A percentile compares a stretch with the other conserved stretches of the same genome.
phyloP scores from a whole-genome alignment of 106 monocot genomes.

The Allium sativum region DNA sequence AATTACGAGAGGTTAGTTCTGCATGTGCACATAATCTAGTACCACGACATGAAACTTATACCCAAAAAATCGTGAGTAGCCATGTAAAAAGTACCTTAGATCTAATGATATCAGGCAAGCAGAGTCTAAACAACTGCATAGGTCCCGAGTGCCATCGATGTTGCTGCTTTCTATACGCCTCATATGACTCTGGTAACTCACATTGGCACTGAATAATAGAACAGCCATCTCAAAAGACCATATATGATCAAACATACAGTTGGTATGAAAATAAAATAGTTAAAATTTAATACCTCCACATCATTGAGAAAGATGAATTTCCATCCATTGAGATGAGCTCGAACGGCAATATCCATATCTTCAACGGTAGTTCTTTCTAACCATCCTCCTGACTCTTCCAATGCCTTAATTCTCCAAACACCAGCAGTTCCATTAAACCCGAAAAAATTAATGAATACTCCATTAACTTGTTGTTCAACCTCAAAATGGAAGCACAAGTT shows the following conservation, averaged over 20 bases:
- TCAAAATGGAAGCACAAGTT: conserved; percentile 89
- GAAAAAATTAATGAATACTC: conserved; percentile 72
- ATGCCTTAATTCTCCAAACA: conserved; percentile 71
- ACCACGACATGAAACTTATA: background rate
- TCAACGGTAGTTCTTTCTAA: conserved; percentile 79
- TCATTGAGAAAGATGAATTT: conserved; percentile 82
- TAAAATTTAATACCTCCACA: conserved; percentile 38
- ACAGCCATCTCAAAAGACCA: background rate
- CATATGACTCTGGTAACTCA: conserved; percentile 85
- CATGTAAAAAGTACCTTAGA: conserved; percentile 43
- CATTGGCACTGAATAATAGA: conserved; percentile 62
- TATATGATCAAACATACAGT: background rate
- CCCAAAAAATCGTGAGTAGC: background rate
- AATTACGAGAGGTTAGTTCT: too few species aligned
- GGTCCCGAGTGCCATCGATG: conserved; percentile 97
- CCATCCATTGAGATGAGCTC: conserved; percentile 79
- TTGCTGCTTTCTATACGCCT: conserved; percentile 91
- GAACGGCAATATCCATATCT: conserved; percentile 86
- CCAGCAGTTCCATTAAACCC: conserved; percentile 88
- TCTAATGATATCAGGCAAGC: conserved; percentile 58
- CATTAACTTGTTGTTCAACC: conserved; percentile 87
- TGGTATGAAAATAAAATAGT: background rate
- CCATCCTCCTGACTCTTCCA: conserved; percentile 77
- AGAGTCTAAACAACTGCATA: conserved; percentile 88
- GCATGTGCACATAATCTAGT: background rate